phyloP scores from a whole-genome alignment of 306 rosid genomes.

The Luffa aegyptiaca region DNA sequence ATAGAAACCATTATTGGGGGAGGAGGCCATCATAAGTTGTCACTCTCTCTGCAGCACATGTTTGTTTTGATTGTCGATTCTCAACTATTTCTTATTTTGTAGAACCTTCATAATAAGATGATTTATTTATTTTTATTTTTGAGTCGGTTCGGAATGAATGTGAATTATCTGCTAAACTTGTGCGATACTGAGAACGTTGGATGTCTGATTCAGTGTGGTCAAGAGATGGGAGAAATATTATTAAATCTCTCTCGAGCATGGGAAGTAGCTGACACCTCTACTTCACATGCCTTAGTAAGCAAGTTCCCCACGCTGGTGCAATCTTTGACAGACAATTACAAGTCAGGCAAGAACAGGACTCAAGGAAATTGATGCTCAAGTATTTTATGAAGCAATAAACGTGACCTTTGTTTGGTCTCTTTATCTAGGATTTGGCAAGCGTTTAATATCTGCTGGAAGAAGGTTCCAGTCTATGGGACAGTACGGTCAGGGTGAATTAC shows the following conservation, averaged over 20 bases:
- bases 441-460: slow-evolving; percentile 70
- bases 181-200: slow-evolving; percentile 1
- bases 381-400: slow-evolving; percentile 13
- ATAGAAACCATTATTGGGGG: neutral
- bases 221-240: slow-evolving; percentile 69
- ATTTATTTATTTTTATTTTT: neutral
- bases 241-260: slow-evolving; percentile 81
- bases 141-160: neutral
- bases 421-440: slow-evolving; percentile 69
- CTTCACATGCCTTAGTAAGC: slow-evolving; percentile 48
- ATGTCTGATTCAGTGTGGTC: slow-evolving; percentile 55
- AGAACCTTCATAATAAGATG: neutral
- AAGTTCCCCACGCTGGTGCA: slow-evolving; percentile 52
- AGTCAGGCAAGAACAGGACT: slow-evolving; percentile 51
- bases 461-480: slow-evolving; percentile 94
- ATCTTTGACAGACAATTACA: slow-evolving; percentile 47
- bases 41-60: neutral
- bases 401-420: slow-evolving; percentile 17
- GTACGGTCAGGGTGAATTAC: slow-evolving; percentile 86
- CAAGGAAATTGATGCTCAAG: slow-evolving; percentile 8
- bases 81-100: neutral
- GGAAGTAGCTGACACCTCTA: slow-evolving; percentile 76
- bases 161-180: neutral
- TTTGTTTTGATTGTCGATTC: neutral
- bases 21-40: neutral